A percentile compares a stretch with the other conserved stretches of the same genome.
Conservation (phyloP, 1,284 basidiomycete species). For the Termitomyces sp. region DNA sequence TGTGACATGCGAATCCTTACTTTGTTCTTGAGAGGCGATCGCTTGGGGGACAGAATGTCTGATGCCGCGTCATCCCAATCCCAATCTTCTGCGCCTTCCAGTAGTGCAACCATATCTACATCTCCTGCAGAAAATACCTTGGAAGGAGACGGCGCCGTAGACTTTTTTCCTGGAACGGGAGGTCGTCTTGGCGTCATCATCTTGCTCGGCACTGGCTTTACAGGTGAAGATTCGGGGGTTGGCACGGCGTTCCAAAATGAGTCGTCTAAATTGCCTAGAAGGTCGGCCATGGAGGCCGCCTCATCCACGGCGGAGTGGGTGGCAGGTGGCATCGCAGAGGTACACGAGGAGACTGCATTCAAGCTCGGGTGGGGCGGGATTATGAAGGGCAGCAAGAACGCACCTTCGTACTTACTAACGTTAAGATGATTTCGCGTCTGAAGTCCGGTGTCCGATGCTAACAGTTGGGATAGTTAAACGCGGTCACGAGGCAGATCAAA, state of each 20-base stretch:
- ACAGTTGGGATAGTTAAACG: neutral
- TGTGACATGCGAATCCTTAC: neutral
- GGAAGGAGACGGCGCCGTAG: constrained; percentile 16
- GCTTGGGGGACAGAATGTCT: constrained; percentile 36
- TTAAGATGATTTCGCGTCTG: neutral
- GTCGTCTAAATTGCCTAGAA: constrained; percentile 43
- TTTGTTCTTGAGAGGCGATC: constrained; percentile 22
- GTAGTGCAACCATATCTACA: constrained; percentile 34
- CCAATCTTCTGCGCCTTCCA: constrained; percentile 59
- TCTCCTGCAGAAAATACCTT: constrained; percentile 24
- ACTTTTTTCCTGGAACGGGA: constrained; percentile 7
- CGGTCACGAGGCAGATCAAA: constrained; percentile 3
- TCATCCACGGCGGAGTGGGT: constrained; percentile 14
- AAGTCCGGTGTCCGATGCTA: neutral
- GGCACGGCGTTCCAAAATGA: constrained; percentile 39
- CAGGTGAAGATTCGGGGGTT: constrained; percentile 31
- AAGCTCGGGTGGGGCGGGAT: neutral
- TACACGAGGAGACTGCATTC: neutral
- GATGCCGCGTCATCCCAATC: constrained; percentile 43
- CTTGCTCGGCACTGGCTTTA: constrained; percentile 13
- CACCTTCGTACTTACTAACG: neutral
- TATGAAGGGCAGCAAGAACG: neutral
- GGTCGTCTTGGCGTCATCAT: constrained; percentile 10
- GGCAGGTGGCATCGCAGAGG: constrained; percentile 12
- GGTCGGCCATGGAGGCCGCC: constrained; percentile 20